Percentiles rank a stretch among this genome's conserved stretches.
These are phyloP conservation scores for Metahyphopichia silvanorum DNA, from an alignment of 805 yeast species.

Conservation along the genomic window DNA sequence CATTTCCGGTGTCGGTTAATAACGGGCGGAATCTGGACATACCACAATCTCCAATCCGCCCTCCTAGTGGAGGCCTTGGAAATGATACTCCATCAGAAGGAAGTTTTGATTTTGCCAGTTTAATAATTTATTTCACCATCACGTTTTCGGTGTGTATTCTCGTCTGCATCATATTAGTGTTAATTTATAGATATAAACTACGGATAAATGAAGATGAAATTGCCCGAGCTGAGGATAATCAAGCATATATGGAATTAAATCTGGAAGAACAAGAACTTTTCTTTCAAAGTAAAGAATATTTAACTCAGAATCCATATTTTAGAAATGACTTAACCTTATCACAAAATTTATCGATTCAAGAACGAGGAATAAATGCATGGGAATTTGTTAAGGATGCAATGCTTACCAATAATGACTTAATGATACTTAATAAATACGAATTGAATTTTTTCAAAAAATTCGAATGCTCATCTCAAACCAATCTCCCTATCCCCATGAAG, in stretches of 20 bases:
- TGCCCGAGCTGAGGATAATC: conserved; percentile 55
- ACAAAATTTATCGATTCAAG: conserved; percentile 69
- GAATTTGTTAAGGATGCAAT: conserved; percentile 66
- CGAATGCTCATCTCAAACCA: conserved; percentile 71
- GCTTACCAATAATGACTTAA: conserved; percentile 51
- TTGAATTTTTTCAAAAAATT: conserved; percentile 55
- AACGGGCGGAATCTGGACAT: no score
- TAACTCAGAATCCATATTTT: conserved; percentile 29
- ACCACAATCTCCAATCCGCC: no score
- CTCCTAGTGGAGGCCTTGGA: no score
- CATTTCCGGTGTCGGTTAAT: no score
- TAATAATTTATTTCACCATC: no score
- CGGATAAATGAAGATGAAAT: conserved; percentile 47
- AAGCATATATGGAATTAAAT: conserved; percentile 56
- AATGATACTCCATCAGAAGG: no score
- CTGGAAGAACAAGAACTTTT: conserved; percentile 69
- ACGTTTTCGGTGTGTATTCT: no score
- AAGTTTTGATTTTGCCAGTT: no score
- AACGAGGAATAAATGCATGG: conserved; percentile 88
- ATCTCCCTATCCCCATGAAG: conserved; percentile 77
- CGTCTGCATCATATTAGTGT: not conserved
- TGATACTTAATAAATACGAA: conserved; percentile 65
- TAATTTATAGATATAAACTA: not conserved
- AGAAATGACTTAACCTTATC: conserved; percentile 49
- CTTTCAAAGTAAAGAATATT: conserved; percentile 57